phyloP scores from a whole-genome alignment of 495 filamentous ascomycete species.

The Penicillium nucicola region DNA sequence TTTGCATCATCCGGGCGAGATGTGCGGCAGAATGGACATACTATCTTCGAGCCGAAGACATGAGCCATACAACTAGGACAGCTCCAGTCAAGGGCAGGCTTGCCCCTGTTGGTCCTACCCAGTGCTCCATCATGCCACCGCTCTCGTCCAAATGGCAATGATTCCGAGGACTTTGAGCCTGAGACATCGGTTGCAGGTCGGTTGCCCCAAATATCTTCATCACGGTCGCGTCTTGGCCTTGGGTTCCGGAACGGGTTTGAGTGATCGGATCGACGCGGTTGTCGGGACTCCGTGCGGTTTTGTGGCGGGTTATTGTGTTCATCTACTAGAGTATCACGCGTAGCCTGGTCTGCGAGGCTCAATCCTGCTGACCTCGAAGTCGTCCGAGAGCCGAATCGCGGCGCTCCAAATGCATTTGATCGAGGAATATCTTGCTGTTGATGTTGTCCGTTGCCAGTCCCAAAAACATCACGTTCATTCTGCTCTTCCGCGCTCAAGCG shows the following conservation, averaged over 20 bases:
- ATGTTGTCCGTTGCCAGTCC: neutral
- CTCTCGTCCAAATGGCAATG: no score
- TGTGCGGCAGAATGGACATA: slow-evolving; percentile 32
- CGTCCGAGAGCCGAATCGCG: neutral
- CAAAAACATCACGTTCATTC: slow-evolving; percentile 27
- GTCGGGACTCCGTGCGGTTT: slow-evolving; percentile 1
- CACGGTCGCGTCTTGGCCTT: no score
- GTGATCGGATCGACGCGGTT: neutral
- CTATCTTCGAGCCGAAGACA: slow-evolving; percentile 20
- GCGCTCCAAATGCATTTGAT: no score
- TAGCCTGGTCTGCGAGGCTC: slow-evolving; percentile 28
- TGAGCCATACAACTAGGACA: slow-evolving; percentile 28
- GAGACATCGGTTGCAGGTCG: no score
- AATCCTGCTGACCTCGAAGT: neutral
- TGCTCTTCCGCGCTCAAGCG: slow-evolving; percentile 25
- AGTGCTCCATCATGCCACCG: no score
- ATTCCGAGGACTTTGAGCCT: no score
- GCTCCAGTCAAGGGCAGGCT: slow-evolving; percentile 22
- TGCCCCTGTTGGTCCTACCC: neutral
- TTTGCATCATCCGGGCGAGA: slow-evolving; percentile 13
- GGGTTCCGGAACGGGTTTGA: neutral
- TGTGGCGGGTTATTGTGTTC: slow-evolving; percentile 7
- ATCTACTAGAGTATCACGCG: slow-evolving; percentile 29
- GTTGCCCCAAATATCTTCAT: no score
- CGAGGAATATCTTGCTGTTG: neutral